These are phyloP conservation scores for Ceratobasidium papillatum DNA, from an alignment of 1,284 basidiomycete species.

Conservation along the genomic window DNA sequence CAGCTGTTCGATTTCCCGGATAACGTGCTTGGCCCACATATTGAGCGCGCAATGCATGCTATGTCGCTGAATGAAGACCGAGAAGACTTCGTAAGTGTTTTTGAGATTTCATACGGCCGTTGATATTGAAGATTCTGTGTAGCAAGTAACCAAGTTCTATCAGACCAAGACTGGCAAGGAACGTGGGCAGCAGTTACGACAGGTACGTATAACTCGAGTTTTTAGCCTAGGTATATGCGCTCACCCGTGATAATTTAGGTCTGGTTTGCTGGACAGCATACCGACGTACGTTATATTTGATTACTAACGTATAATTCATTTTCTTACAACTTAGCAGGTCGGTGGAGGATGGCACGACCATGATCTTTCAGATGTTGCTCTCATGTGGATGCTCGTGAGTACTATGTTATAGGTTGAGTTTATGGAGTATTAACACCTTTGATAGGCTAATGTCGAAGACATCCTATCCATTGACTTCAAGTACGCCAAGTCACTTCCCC, in stretches of 20 bases:
- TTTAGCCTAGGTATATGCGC: conserved; percentile 20
- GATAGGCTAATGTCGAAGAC: conserved; percentile 63
- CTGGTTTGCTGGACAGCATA: conserved; percentile 73
- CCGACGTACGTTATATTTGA: conserved; percentile 59
- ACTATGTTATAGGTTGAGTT: background rate
- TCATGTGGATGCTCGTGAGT: conserved; percentile 66
- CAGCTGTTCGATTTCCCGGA: conserved; percentile 71
- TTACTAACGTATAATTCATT: background rate
- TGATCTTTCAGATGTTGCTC: conserved; percentile 70
- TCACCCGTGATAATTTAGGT: conserved; percentile 55
- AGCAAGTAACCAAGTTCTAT: conserved; percentile 70
- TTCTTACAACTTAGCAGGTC: conserved; percentile 55
- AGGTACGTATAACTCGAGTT: conserved; percentile 55
- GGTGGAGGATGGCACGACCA: conserved; percentile 73
- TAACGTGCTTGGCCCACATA: conserved; percentile 65
- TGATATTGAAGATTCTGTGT: conserved; percentile 1
- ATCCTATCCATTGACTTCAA: conserved; percentile 64
- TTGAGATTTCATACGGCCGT: conserved; percentile 15
- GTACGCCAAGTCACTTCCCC: conserved; percentile 61
- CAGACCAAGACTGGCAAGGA: conserved; percentile 62
- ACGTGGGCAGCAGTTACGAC: conserved; percentile 68
- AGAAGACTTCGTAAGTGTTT: conserved; percentile 66
- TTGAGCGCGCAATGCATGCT: conserved; percentile 70
- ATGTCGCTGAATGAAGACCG: conserved; percentile 71
- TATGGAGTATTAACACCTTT: background rate